These are phyloP conservation scores for Theobroma cacao DNA, from an alignment of 345 rosid genomes.

Conservation along the genomic window DNA sequence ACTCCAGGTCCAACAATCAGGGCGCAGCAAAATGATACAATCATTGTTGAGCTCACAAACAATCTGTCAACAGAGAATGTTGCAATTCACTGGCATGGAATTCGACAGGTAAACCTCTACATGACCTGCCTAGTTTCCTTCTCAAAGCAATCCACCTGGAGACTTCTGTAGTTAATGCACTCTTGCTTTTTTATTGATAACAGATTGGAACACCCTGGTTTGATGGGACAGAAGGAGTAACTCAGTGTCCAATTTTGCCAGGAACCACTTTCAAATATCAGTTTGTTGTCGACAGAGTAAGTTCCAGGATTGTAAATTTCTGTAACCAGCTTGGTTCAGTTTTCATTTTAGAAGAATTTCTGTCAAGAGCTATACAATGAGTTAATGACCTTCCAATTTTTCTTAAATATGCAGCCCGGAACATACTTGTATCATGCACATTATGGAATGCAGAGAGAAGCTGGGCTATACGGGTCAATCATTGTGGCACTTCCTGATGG, in stretches of 20 bases:
- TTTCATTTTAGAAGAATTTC: not conserved
- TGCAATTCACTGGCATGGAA: conserved; percentile 15
- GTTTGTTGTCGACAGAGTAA: conserved; percentile 72
- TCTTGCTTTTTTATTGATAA: not conserved
- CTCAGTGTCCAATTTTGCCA: conserved; percentile 71
- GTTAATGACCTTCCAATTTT: not conserved
- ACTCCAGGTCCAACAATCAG: conserved; percentile 62
- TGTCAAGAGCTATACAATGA: not conserved
- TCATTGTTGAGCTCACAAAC: conserved; percentile 70
- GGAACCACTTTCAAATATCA: conserved; percentile 60
- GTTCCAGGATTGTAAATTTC: not conserved
- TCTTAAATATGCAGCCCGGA: conserved; percentile 47
- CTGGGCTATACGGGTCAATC: conserved; percentile 70
- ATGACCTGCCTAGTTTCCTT: not conserved
- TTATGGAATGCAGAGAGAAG: conserved; percentile 77
- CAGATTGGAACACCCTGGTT: conserved; percentile 75
- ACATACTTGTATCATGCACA: conserved; percentile 77
- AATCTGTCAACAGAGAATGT: conserved; percentile 53
- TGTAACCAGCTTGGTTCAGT: not conserved
- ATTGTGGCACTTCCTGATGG: conserved; percentile 43
- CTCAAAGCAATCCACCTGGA: not conserved
- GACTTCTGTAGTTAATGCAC: not conserved
- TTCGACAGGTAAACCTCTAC: not conserved
- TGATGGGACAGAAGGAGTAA: conserved; percentile 69
- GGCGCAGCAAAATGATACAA: conserved; percentile 63